Evolutionary conservation across 192 early-diverging fungal genomes (phyloP).

Genomic region (Mortierella hygrophila): DNA sequence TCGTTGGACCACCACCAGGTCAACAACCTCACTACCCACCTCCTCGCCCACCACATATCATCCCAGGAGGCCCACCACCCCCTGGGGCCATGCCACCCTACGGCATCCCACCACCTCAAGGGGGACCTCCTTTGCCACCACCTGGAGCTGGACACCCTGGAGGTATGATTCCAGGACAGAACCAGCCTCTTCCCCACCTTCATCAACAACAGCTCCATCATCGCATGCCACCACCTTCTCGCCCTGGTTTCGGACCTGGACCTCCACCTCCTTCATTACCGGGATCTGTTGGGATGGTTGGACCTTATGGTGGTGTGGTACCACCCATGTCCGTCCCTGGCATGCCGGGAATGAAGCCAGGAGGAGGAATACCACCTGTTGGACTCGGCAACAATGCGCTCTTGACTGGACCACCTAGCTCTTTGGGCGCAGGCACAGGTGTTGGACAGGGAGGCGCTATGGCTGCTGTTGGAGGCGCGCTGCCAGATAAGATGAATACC

Average conservation of each 20-base stretch:
- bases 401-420: slow-evolving; percentile 4
- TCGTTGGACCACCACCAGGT: slow-evolving; percentile 26
- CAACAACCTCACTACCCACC: slow-evolving; percentile 26
- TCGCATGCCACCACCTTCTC: slow-evolving; percentile 2
- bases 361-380: background rate
- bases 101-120: slow-evolving; percentile 15
- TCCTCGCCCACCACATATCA: slow-evolving; percentile 21
- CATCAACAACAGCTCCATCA: slow-evolving; percentile 13
- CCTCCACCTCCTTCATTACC: slow-evolving; percentile 25
- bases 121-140: slow-evolving; percentile 10
- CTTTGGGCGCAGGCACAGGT: background rate
- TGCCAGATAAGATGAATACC: slow-evolving; percentile 73
- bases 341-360: background rate
- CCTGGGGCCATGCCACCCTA: background rate
- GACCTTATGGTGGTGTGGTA: slow-evolving; percentile 6
- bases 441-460: background rate
- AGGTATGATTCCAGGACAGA: background rate
- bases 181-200: slow-evolving; percentile 1
- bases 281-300: slow-evolving; percentile 18
- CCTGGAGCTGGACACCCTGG: slow-evolving; percentile 1
- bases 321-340: slow-evolving; percentile 7
- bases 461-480: slow-evolving; percentile 31
- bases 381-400: background rate
- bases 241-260: slow-evolving; percentile 29
- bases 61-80: slow-evolving; percentile 14